Conservation (phyloP, 2,329 filamentous ascomycete genomes). For the Exophiala phaeomuriformis region DNA sequence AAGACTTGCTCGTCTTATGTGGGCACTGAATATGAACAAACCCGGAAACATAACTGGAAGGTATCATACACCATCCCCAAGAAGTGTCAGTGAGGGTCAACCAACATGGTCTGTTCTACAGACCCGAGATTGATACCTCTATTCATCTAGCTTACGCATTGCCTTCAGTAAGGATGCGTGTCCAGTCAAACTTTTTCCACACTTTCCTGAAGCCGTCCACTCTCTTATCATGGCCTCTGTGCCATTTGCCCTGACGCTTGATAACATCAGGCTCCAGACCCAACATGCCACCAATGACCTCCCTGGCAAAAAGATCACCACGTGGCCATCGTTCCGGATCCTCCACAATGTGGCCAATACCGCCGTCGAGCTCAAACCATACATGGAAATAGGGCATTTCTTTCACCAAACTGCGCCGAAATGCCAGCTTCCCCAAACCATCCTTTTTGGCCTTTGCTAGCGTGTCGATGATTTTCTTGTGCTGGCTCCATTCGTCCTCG, state of each 20-base stretch:
- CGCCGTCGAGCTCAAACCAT: constrained; percentile 90
- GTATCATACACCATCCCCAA: too few species aligned
- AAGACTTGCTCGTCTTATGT: too few species aligned
- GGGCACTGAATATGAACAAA: too few species aligned
- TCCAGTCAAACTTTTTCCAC: constrained; percentile 95
- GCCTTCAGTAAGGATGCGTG: constrained; percentile 51
- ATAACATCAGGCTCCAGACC: constrained; percentile 74
- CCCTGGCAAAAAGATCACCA: constrained; percentile 86
- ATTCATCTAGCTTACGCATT: constrained; percentile 1
- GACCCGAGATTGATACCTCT: too few species aligned
- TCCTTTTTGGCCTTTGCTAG: constrained; percentile 51
- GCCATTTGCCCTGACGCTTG: constrained; percentile 86
- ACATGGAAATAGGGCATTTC: constrained; percentile 99
- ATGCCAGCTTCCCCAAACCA: constrained; percentile 65
- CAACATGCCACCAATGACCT: constrained; percentile 87
- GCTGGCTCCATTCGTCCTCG: constrained; percentile 93
- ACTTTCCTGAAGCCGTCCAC: constrained; percentile 71
- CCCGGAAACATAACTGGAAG: too few species aligned
- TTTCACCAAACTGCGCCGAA: constrained; percentile 74
- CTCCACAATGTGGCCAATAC: constrained; percentile 86
- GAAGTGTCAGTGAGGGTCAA: too few species aligned
- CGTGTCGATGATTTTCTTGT: constrained; percentile 91
- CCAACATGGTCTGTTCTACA: too few species aligned
- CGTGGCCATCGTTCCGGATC: constrained; percentile 76
- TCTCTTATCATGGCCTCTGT: constrained; percentile 56